Evolutionary conservation across 495 filamentous ascomycete genomes (phyloP), one percentile per base, ranked within the genome.

Genomic region (Aspergillus coremiiformis): DNA sequence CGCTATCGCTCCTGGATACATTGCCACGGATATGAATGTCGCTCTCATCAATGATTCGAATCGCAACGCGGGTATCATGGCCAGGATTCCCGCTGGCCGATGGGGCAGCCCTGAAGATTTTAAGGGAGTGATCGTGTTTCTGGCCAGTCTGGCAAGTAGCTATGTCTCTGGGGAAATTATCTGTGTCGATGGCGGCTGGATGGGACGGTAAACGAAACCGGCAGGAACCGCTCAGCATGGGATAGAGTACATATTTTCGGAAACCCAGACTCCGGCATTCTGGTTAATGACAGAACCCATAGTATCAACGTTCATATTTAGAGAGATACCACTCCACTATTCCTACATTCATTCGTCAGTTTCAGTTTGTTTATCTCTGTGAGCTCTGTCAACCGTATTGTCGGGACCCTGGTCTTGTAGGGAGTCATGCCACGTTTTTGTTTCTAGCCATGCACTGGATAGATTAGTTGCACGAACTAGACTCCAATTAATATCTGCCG

Each of bases 21-120:
- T 96, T 47, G 87, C 78, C 37, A 96, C 91, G 7, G 90, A 95
- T 45, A 96, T 96, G 91, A 96, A 95, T 64, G 77, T 72, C 39
- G 91, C 89, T 5, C 64, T 96, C 63, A 80, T 95, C 39, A 78
- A 84, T 15, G 85, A 96, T 60, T 57, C 76, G 51, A 77, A 75
- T 50, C 69, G 92, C 46, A 77, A 84, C 53, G 77, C 72, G 48
- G 84, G 84, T 49, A 95, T 96, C 50, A 76, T 85, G 67, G 86
- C 80, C 14, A 72, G 91, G 52, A 96, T 96, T 44, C 91, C 92
- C 5, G 86, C 85, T 1, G 90, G 85, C 3, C 71, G 90, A 63
- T 96, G 91, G 91, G 91, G 90, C 1, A 77, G 58, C 15, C 87
- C 89, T 6, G 88, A 95, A 37, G 91, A 96, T 67, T 94, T 96